Percentiles rank a stretch among this genome's conserved stretches.
Conservation (phyloP, 805 yeast genomes). For the Candida qinlingensis region DNA sequence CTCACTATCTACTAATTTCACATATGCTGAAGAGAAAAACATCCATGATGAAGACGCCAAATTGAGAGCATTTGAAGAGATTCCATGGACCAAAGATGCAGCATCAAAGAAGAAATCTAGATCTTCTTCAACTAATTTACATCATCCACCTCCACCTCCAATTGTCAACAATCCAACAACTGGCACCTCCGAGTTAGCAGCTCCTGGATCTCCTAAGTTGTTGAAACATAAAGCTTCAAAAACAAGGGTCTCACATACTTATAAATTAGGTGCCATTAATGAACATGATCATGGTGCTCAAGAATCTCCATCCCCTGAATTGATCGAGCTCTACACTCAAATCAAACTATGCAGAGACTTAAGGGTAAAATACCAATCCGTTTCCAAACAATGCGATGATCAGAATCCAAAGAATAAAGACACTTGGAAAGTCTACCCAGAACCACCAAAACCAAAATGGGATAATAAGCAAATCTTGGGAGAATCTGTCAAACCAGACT, state of each 20-base stretch:
- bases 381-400: constrained; percentile 65
- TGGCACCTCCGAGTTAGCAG: constrained; percentile 25
- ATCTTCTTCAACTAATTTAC: constrained; percentile 31
- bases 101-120: constrained; percentile 30
- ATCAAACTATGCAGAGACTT: constrained; percentile 63
- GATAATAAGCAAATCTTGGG: constrained; percentile 51
- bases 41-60: constrained; percentile 67
- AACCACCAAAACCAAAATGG: constrained; percentile 91
- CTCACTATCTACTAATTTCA: constrained; percentile 46
- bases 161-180: constrained; percentile 14
- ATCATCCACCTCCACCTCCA: constrained; percentile 36
- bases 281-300: constrained; percentile 46
- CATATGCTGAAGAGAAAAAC: constrained; percentile 59
- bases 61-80: constrained; percentile 46
- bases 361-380: constrained; percentile 67
- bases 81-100: constrained; percentile 15
- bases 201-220: constrained; percentile 9
- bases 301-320: constrained; percentile 63
- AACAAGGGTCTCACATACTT: constrained; percentile 22
- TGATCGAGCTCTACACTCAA: constrained; percentile 56
- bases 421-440: constrained; percentile 81
- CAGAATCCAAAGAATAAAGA: constrained; percentile 81
- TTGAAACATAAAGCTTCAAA: constrained; percentile 2
- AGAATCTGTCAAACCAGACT: constrained; percentile 34
- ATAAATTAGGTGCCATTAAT: constrained; percentile 40